Evolutionary conservation across 2,329 filamentous ascomycete genomes (phyloP), one percentile per base, ranked within the genome.

Genomic region (Biscogniauxia mediterranea): DNA sequence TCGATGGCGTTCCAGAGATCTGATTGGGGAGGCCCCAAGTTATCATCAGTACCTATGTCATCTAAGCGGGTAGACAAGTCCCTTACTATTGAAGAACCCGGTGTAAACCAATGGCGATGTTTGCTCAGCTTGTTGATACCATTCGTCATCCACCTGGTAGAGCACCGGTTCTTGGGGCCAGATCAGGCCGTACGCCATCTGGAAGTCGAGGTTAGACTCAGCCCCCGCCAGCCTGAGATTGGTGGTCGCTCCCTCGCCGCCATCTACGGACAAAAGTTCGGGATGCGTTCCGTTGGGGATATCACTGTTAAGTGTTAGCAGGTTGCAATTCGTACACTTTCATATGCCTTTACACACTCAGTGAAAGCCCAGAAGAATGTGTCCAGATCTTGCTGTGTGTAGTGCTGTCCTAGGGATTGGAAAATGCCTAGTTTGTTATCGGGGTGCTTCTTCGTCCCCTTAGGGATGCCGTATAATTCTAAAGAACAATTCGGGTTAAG

Each of bases 1-100:
- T 84, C 81, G 50, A 84, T 75, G 28, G 81, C 82, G 59, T 83
- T 81, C 52, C 81, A 76, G 68, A 84, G 81, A 32, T 79, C 81
- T 72, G 23, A 6, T 11, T 3, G 5, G 15, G 15, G 13, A 11
- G 38, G 38, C 7, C 7, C 28, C 7, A 32, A 9, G 11, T 32
- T 13, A 32, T 32, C 28, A 1, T 8, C 17, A 23, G n/a, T n/a
- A n/a, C n/a, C n/a, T 5, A 17, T 59, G 28, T 52, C 25, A 46
- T 26, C 8, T n/a, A 13, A 9, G 7, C n/a, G 20, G 26, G 23
- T 26, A 11, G 9, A 20, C 17, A 8, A 23, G 20, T 42, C 21
- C 54, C 69, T 52, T 64, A 72, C 70, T 74, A 56, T 74, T 74
- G 63, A 73, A 73, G 54, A 70, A 63, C 59, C 73, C 73, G 1